Conservation (phyloP, 1,284 basidiomycete species). For the Marasmius sp. region DNA sequence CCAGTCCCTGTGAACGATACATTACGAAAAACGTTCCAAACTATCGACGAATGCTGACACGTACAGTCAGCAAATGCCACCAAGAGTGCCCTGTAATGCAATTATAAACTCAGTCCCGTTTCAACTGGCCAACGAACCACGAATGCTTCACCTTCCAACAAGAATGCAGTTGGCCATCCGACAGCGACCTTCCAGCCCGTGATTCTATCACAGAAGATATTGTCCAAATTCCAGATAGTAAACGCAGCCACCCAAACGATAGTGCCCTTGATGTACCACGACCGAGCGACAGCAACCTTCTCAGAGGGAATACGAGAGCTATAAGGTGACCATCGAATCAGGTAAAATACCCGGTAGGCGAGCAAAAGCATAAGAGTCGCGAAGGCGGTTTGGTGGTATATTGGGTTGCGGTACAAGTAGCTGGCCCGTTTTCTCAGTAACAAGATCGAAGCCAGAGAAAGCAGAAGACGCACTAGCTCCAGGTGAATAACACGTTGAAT, state of each 20-base stretch:
- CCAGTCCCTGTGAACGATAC: conserved; percentile 41
- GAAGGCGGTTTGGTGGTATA: conserved; percentile 68
- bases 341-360: conserved; percentile 45
- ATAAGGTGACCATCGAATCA: conserved; percentile 42
- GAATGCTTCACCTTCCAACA: conserved; percentile 51
- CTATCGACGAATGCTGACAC: conserved; percentile 12
- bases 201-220: conserved; percentile 56
- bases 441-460: background rate
- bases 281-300: conserved; percentile 37
- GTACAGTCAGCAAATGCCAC: conserved; percentile 69
- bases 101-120: background rate
- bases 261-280: conserved; percentile 46
- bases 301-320: conserved; percentile 41
- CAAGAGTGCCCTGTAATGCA: conserved; percentile 56
- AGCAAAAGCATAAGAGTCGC: conserved; percentile 47
- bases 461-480: conserved; percentile 54
- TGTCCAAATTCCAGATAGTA: conserved; percentile 68
- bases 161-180: conserved; percentile 64
- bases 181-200: conserved; percentile 52
- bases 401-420: conserved; percentile 56
- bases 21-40: conserved; percentile 1
- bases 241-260: conserved; percentile 56
- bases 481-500: conserved; percentile 58
- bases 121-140: background rate
- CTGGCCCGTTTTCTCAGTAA: conserved; percentile 27